Base-by-base conservation (phyloP, 495 filamentous ascomycete species). In the Chaetomium fimeti region DNA sequence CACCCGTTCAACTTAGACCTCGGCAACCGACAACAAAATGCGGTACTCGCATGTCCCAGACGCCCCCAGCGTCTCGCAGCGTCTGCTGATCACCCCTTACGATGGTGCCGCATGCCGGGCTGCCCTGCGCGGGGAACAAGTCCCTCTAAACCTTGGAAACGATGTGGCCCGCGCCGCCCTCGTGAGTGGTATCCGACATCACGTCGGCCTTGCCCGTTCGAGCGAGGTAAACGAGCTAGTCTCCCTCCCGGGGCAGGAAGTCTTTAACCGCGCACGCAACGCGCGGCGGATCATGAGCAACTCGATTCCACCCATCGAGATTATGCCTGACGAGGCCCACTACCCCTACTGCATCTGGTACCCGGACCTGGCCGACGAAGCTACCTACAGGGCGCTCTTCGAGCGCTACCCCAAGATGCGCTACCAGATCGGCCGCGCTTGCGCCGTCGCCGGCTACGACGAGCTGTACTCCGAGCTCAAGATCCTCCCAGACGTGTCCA, bases 331-430 rank as follows among this genome's bases (percentile, higher is more conserved):
- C 48, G 72, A 43, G 20, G 20, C 20, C 8, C 8, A 1, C 2
- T 49, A 49, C 20, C 76, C 78, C 27, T 81, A 81, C 68, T 79
- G 77, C 59, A 76, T 81, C 24, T 80, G 78, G 78, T 62, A 80
- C 65, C 77, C 77, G 13, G 69, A 76, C 0, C 29, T 71, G 27
- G 69, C 77, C 45, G 59, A 48, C 15, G 76, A 79, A 66, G 66
- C 72, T 28, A 78, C 78, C 8, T 75, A 73, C 48, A 68, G 73
- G 11, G 43, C 43, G 28, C 57, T 77, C 27, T 65, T 38, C n/a
- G 52, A 42, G 7, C 61, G 64, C 0, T 67, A 64, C 48, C 68
- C 68, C 15, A 32, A 42, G n/a, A 51, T 69, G 43, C 61, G 43
- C 15, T 69, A 67, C 45, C 65, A 69, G 36, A 48, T 69, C 12